These are phyloP conservation scores for Orobanche coerulescens DNA, from an alignment of 257 asterid species.

Conservation along the genomic window DNA sequence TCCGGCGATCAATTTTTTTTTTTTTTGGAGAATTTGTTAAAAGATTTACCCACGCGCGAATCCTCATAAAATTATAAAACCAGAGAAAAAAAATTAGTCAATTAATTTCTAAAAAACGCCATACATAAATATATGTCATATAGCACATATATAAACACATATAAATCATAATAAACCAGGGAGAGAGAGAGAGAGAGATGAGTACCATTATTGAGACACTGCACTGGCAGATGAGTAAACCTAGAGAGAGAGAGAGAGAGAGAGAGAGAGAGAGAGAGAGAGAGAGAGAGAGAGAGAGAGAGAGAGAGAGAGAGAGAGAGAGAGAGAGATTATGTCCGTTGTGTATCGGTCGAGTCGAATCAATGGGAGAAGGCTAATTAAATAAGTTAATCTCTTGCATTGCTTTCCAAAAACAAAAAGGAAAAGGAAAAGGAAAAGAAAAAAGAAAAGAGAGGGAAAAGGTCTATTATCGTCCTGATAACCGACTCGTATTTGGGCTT, in stretches of 20 bases:
- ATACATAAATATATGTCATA: too few species aligned
- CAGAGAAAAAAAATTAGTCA: too few species aligned
- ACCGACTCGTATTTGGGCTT: too few species aligned
- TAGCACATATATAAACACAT: too few species aligned
- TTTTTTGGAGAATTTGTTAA: too few species aligned
- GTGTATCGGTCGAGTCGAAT: not conserved
- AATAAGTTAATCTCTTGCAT: not conserved
- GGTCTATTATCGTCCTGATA: too few species aligned
- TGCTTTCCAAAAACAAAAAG: not conserved
- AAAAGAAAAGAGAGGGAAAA: not conserved
- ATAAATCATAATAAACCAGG: not conserved
- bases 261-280: conserved; percentile 8
- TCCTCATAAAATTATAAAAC: too few species aligned
- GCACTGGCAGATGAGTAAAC: not conserved
- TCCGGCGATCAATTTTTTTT: too few species aligned
- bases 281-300: too few species aligned
- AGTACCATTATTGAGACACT: conserved; percentile 23
- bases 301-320: conserved; percentile 9
- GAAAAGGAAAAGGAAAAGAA: not conserved
- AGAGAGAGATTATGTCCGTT: not conserved
- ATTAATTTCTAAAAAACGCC: too few species aligned
- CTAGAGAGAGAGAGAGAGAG: conserved; percentile 14
- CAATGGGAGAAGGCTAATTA: not conserved
- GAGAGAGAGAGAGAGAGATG: not conserved
- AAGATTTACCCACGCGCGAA: too few species aligned